A percentile compares a stretch with the other conserved stretches of the same genome.
These are phyloP conservation scores for Lycium barbarum DNA, from an alignment of 257 asterid genomes.

Conservation along the genomic window DNA sequence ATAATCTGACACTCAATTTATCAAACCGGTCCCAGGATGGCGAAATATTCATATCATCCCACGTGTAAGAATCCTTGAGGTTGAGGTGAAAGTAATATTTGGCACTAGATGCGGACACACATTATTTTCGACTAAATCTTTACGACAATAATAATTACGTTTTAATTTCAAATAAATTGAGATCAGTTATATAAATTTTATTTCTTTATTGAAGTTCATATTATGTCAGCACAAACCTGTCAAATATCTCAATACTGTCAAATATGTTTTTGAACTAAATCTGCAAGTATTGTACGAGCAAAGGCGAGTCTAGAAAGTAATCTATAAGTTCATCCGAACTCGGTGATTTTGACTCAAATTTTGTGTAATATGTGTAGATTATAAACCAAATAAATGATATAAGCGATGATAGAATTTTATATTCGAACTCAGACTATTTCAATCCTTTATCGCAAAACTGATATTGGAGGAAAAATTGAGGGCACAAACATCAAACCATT, in stretches of 20 bases:
- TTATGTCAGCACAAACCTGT: no score
- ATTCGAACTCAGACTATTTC: no score
- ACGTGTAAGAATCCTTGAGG: background rate
- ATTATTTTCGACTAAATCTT: no score
- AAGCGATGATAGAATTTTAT: no score
- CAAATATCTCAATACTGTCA: no score
- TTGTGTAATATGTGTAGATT: background rate
- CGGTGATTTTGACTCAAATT: background rate
- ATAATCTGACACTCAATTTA: background rate
- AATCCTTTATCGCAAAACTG: background rate
- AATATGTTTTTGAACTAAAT: background rate
- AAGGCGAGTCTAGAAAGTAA: fast-evolving
- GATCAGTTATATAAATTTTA: no score
- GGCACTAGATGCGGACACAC: background rate
- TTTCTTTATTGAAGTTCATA: no score
- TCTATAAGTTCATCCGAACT: background rate
- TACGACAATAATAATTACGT: no score
- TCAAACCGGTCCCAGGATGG: background rate
- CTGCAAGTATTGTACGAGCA: background rate
- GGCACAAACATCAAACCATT: constrained; percentile 40
- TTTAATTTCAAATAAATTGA: no score
- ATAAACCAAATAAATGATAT: no score
- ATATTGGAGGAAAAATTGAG: constrained; percentile 18
- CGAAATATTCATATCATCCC: background rate
- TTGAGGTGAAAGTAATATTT: background rate